These are phyloP conservation scores for Physcomitrellopsis africana DNA, from an alignment of 225 moss, liverwort and hornwort genomes.

Conservation along the genomic window DNA sequence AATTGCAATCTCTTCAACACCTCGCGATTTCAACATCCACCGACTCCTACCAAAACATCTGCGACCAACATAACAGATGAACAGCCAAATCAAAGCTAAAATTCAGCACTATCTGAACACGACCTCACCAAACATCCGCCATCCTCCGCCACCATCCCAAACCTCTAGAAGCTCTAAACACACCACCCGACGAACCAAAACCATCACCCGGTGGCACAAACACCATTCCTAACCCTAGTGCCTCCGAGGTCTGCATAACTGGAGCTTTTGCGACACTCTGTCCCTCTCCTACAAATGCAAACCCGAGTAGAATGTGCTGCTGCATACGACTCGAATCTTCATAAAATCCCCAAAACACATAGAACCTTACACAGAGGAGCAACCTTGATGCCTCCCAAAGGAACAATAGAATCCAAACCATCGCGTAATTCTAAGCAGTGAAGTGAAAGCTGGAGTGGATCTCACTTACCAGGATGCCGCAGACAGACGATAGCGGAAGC, in stretches of 20 bases:
- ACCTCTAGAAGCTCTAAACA: too few species aligned
- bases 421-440: neutral
- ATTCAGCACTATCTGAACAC: neutral
- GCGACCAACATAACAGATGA: too few species aligned
- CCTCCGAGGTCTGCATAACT: too few species aligned
- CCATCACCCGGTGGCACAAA: neutral
- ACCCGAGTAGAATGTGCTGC: too few species aligned
- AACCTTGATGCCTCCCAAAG: too few species aligned
- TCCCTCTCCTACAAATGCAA: too few species aligned
- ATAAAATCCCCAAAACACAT: too few species aligned
- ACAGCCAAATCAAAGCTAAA: neutral
- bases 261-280: too few species aligned
- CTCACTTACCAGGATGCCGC: neutral
- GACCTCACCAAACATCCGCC: neutral
- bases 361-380: too few species aligned
- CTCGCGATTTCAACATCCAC: neutral
- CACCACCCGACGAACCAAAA: neutral
- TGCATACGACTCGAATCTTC: too few species aligned
- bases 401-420: neutral
- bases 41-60: neutral
- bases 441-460: neutral
- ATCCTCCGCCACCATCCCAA: too few species aligned
- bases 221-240: neutral
- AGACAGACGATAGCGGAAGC: neutral
- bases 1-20: neutral